A percentile compares a stretch with the other conserved stretches of the same genome.
Conservation (phyloP, 805 yeast genomes). For the Saccharomycopsis sp. region DNA sequence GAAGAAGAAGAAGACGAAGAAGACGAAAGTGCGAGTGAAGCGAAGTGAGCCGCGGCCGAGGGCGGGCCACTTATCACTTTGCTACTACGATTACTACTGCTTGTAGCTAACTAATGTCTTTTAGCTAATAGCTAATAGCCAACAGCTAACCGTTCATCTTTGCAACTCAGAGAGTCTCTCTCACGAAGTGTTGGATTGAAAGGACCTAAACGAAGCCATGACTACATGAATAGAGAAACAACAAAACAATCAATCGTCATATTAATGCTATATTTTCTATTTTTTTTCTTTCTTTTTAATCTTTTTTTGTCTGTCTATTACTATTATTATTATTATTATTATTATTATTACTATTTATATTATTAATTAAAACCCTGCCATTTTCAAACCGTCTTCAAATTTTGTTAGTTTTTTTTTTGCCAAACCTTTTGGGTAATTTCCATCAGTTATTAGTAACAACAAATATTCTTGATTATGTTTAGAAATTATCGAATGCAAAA, state of each 20-base stretch:
- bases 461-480: slow-evolving; percentile 15
- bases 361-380: slow-evolving; percentile 8
- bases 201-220: neutral
- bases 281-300: neutral
- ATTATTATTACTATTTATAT: too few species aligned
- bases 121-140: too few species aligned
- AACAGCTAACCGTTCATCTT: too few species aligned
- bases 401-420: slow-evolving; percentile 15
- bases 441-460: slow-evolving; percentile 9
- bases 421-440: slow-evolving; percentile 17
- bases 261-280: neutral
- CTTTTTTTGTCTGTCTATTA: too few species aligned
- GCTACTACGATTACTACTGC: too few species aligned
- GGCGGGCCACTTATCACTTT: too few species aligned
- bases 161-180: too few species aligned
- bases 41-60: too few species aligned
- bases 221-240: neutral
- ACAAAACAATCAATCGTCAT: neutral
- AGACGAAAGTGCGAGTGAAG: too few species aligned
- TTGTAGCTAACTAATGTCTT: too few species aligned
- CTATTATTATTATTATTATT: too few species aligned
- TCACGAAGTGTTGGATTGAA: neutral
- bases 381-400: slow-evolving; percentile 8
- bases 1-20: slow-evolving; percentile 56
- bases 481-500: slow-evolving; percentile 14